Conservation (phyloP, 2,329 filamentous ascomycete species). For the Dichotomopilus funicola region DNA sequence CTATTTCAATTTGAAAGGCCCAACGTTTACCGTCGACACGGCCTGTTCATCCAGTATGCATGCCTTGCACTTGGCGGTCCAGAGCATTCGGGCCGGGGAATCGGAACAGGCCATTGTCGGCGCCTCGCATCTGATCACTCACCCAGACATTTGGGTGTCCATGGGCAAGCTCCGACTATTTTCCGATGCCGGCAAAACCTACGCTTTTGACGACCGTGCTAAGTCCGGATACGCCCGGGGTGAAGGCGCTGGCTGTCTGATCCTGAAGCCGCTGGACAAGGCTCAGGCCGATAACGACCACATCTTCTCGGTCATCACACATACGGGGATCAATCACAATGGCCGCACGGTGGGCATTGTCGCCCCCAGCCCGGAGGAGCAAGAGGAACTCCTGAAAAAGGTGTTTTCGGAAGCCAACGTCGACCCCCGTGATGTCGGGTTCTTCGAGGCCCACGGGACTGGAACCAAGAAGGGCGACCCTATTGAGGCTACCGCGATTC, state of each 20-base stretch:
- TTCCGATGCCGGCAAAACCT: conserved; percentile 20
- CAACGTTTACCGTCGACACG: conserved; percentile 22
- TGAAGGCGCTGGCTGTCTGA: conserved; percentile 19
- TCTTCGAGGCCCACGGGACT: conserved; percentile 41
- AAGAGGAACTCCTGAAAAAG: conserved; percentile 19
- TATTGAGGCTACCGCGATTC: conserved; percentile 38
- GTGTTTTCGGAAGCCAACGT: conserved; percentile 20
- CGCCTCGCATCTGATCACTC: conserved; percentile 20
- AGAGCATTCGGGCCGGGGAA: conserved; percentile 23
- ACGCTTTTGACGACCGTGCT: conserved; percentile 24
- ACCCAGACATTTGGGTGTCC: conserved; percentile 25
- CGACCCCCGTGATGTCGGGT: conserved; percentile 25
- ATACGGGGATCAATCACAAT: conserved; percentile 23
- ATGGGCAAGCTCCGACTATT: conserved; percentile 24
- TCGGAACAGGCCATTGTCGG: conserved; percentile 23
- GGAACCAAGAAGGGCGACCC: conserved; percentile 43
- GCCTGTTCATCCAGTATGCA: conserved; percentile 24
- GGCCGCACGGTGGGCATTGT: conserved; percentile 24
- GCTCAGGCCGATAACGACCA: conserved; percentile 23
- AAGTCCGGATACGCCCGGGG: conserved; percentile 24
- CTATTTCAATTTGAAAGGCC: conserved; percentile 23
- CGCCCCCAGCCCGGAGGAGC: conserved; percentile 19
- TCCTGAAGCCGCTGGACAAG: conserved; percentile 20
- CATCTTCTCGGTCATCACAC: conserved; percentile 21
- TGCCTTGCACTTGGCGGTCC: conserved; percentile 22